phyloP scores from a whole-genome alignment of 176 grass and related monocot genomes.

The Paspalum notatum region DNA sequence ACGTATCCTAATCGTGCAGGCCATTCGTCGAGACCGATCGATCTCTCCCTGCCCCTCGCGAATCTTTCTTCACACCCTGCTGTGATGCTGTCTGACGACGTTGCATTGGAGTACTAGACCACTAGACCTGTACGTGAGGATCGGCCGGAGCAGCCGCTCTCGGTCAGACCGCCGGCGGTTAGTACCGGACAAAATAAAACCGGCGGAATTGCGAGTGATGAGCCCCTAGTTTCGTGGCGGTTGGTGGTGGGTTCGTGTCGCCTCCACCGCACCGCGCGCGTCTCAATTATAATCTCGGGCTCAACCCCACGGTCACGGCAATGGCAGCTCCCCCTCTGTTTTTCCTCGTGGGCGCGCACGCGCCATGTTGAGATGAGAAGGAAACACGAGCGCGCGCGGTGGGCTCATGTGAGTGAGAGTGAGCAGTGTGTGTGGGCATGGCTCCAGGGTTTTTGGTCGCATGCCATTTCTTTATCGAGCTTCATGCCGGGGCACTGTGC shows the following conservation, averaged over 20 bases:
- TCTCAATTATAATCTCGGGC: not conserved
- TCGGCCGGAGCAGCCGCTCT: not conserved
- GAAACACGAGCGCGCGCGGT: not conserved
- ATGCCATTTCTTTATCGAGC: slow-evolving; percentile 41
- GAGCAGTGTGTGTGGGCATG: slow-evolving; percentile 4
- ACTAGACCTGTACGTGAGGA: not conserved
- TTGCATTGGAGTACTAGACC: not conserved
- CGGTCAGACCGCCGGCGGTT: not conserved
- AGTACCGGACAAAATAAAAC: not conserved
- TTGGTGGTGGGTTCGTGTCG: not conserved
- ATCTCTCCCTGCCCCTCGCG: not conserved
- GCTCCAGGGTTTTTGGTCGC: not conserved
- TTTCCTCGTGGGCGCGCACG: not conserved
- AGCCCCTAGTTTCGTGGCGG: not conserved
- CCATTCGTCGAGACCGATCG: not conserved
- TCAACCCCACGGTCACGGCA: no score
- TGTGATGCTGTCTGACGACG: not conserved
- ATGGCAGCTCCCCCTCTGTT: no score
- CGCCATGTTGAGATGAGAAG: not conserved
- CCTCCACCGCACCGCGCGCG: not conserved
- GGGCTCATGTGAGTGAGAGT: not conserved
- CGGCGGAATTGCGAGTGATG: not conserved
- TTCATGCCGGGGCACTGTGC: slow-evolving; percentile 1
- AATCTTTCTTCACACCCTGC: not conserved
- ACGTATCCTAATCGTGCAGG: not conserved